Evolutionary conservation across 352 stramenopile genomes (phyloP), one percentile per base, ranked within the genome.

Genomic region (Globisporangium orthogonon): DNA sequence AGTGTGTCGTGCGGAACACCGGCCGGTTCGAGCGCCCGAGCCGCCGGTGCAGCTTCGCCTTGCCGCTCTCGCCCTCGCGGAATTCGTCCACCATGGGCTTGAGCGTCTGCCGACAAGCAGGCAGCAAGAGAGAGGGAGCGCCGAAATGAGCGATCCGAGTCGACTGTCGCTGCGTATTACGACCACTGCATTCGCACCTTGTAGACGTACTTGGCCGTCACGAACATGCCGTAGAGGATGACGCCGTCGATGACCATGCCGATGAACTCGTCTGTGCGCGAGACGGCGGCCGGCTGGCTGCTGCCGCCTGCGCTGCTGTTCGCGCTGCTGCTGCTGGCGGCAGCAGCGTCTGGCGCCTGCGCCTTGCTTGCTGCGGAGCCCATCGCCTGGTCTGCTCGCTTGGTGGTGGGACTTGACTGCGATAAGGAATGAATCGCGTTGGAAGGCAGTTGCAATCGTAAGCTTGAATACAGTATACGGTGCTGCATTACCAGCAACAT

Each of bases 31-130:
- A 83, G 43, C 78, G 76, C 50, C 74, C 63, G 44, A 95, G 69
- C 0, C 83, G 82, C 17, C 86, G 75, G 58, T 94, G 71, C 48
- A 95, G 68, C 56, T 89, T 90, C 57, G 76, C 72, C 54, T 86
- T 71, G 37, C 71, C 84, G 63, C 72, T 70, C 18, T 83, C 70
- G 30, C 74, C 80, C 52, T 85, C 67, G 14, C 60, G 70, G 60
- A 86, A 86, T 51, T 95, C 86, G 59, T 94, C 86, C 51, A 95
- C 70, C 77, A 91, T 89, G 39, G 83, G 86, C 61, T 91, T 91
- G 39, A 92, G 44, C 63, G 71, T 72, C 80, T 90, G 60, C 39
- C 48, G 4, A 23, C 23, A 23, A 23, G 23, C 23, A 23, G 23
- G 30, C 11, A 3, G 31, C 10, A n/a, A 14, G 13, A 18, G 50